These are phyloP conservation scores for Citrus unshiu DNA, from an alignment of 345 rosid species.

Conservation along the genomic window DNA sequence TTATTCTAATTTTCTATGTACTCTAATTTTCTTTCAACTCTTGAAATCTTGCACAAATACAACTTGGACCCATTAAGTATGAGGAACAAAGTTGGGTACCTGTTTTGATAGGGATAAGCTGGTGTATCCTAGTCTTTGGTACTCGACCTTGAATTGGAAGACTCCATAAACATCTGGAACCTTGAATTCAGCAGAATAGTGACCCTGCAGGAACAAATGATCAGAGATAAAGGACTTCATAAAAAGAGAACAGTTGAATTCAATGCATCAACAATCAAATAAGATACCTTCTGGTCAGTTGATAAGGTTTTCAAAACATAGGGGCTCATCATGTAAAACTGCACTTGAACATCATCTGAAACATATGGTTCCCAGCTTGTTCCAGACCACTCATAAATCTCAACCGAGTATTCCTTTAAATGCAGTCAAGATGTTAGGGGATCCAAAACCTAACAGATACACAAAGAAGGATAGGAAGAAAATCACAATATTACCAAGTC, in stretches of 20 bases:
- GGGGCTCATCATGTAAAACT: slow-evolving; percentile 89
- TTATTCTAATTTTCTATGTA: background rate
- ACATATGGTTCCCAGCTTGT: slow-evolving; percentile 69
- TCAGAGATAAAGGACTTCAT: background rate
- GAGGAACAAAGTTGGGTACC: slow-evolving; percentile 28
- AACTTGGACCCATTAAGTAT: background rate
- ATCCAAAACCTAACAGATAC: background rate
- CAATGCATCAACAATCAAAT: background rate
- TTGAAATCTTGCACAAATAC: no score
- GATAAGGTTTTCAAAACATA: slow-evolving; percentile 69
- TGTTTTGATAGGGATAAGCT: slow-evolving; percentile 65
- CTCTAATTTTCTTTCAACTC: background rate
- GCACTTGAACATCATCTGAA: slow-evolving; percentile 70
- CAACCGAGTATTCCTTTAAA: slow-evolving; percentile 55
- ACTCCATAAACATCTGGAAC: slow-evolving; percentile 88
- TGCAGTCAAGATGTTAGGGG: slow-evolving; percentile 5
- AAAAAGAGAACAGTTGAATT: background rate
- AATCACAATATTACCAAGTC: slow-evolving; percentile 40
- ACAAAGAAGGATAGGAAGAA: background rate
- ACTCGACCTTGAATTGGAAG: slow-evolving; percentile 76
- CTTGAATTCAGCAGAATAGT: slow-evolving; percentile 56
- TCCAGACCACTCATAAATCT: slow-evolving; percentile 78
- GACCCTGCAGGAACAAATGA: slow-evolving; percentile 47
- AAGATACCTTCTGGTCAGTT: slow-evolving; percentile 44
- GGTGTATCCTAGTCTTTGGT: slow-evolving; percentile 65